Base-by-base conservation (phyloP, 176 grass and related monocot species). In the Phyllostachys edulis region DNA sequence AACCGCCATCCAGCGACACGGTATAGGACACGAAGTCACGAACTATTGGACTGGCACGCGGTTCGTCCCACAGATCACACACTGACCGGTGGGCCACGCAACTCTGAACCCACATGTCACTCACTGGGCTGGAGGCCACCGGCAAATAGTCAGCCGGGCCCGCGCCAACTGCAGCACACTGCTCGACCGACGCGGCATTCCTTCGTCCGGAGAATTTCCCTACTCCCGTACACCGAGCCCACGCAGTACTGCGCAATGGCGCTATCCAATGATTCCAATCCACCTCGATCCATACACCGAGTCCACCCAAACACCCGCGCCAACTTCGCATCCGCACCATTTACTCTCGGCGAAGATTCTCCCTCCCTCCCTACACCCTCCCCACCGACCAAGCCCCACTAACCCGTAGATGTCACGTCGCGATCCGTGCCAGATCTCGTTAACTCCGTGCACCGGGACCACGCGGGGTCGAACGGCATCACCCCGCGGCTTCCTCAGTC, bases 151-250 rank as follows among this genome's bases (percentile, higher is more conserved):
- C 20, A 15, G 9, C n/a, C 51, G 40, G 87, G 26, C 51, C 69
- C 75, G 26, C 86, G 6, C 4, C 66, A 5, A 3, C 80, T 8
- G 54, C 24, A 23, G 34, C 80, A 55, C 59, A 23, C 81, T 15
- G 68, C 32, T n/a, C 32, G 77, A 26, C 36, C 77, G 76, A 81
- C 70, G 63, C 70, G 70, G 77, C 52, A 80, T 52, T 89, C 9
- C 75, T 69, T n/a, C n/a, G n/a, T n/a, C n/a, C n/a, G n/a, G n/a
- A n/a, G n/a, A n/a, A n/a, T n/a, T n/a, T n/a, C 55, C 6, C 5
- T 55, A 5, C 21, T 7, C 5, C 21, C 15, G 57, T 85, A 2
- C n/a, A 80, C 75, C 75, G 1, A 39, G 75, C 20, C 6, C 69
- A 80, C 68, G 2, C 34, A 3, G 36, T 13, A 2, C 16, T 37